Evolutionary conservation across 2,329 filamentous ascomycete species (phyloP).

Genomic region (Escovopsis sp.): DNA sequence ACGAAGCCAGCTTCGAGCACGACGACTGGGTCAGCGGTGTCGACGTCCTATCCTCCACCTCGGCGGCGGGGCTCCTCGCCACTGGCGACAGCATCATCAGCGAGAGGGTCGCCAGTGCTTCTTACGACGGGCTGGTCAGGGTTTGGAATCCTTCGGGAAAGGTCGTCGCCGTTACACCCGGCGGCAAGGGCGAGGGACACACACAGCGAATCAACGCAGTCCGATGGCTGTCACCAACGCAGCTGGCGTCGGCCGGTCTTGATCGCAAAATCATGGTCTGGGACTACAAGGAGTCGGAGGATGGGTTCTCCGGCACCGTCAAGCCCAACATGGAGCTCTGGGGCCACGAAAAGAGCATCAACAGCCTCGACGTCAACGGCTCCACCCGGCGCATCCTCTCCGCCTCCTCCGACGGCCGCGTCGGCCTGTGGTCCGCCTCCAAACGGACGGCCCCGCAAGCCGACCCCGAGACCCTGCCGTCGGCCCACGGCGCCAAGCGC

Average conservation of each 20-base stretch:
- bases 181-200: conserved; percentile 55
- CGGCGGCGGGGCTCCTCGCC: conserved; percentile 39
- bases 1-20: conserved; percentile 86
- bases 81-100: conserved; percentile 9
- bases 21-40: conserved; percentile 92
- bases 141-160: conserved; percentile 87
- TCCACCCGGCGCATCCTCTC: conserved; percentile 67
- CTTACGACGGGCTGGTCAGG: conserved; percentile 77
- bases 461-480: conserved; percentile 53
- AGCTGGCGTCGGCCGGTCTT: conserved; percentile 69
- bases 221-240: conserved; percentile 63
- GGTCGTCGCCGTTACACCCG: conserved; percentile 60
- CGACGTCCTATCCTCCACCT: conserved; percentile 60
- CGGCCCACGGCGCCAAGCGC: conserved; percentile 56
- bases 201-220: conserved; percentile 65
- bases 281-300: conserved; percentile 62
- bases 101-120: conserved; percentile 67
- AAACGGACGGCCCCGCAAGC: conserved; percentile 63
- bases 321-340: conserved; percentile 69
- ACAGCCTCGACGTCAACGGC: conserved; percentile 59
- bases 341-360: conserved; percentile 62
- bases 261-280: conserved; percentile 80
- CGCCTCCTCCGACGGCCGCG: conserved; percentile 64
- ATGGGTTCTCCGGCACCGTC: conserved; percentile 45
- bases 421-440: conserved; percentile 81